Evolutionary conservation across 345 rosid genomes (phyloP), one percentile per base, ranked within the genome.

Genomic region (Salix dunnii): DNA sequence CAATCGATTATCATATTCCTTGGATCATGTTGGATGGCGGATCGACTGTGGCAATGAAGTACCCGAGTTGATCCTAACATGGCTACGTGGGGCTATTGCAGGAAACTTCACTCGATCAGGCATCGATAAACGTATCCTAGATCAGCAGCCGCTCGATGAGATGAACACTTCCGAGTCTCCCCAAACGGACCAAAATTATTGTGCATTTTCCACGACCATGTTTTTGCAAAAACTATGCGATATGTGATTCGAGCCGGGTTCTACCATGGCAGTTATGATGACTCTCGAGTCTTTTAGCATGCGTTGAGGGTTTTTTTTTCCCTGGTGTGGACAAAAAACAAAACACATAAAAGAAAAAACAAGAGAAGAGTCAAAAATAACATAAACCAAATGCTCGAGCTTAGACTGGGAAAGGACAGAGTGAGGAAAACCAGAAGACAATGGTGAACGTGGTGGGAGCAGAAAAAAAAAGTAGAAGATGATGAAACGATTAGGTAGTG

Each of bases 211-310:
- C 1, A 10, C 66, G 0, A 9, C 38, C 20, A 35, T 13, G 49
- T 43, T 13, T 43, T 17, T 14, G 49, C 49, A 64, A 53, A 20
- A 5, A 49, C 74, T 25, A 16, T 16, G 1, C 68, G 71, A 5
- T 74, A 77, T 69, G 74, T 77, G 11, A 71, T 82, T 69, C 55
- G 77, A 7, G 85, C 83, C n/a, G 77, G 73, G 23, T 84, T 79
- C 71, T 68, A 55, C 71, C 79, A 74, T 40, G 81, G 77, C 17
- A 77, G 82, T 73, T 79, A 77, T 9, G 80, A 79, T 20, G 49
- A 6, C 79, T 76, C 14, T 21, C 38, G 1, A 70, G 53, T 3
- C 78, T 33, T 0, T 33, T 33, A 33, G 5, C 35, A 33, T n/a
- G n/a, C n/a, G n/a, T n/a, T n/a, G n/a, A n/a, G n/a, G n/a, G n/a